Evolutionary conservation across 1,139 yeast species (phyloP), one percentile per base, ranked within the genome.

Genomic region (Yamadazyma diddensiae): DNA sequence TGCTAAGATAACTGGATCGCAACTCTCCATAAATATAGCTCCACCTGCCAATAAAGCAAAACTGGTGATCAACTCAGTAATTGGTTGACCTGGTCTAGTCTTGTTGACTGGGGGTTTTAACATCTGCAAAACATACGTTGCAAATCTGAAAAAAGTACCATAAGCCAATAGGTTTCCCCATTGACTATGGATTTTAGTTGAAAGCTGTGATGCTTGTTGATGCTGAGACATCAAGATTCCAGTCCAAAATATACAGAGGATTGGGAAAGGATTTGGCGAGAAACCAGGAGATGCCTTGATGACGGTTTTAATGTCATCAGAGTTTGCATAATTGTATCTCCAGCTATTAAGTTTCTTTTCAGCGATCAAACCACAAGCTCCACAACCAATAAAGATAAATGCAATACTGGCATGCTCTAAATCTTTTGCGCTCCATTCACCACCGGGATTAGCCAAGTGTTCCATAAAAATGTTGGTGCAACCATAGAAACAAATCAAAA

Each of bases 191-290:
- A 92, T 76, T 21, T 63, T 66, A 1, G 97, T 86, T 2, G 96
- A 79, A 21, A 83, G 70, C 29, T 57, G 65, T 0, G 92, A 79
- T 3, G 90, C 86, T 59, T 92, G 98, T 30, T 79, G 80, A 58
- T 92, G 98, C 57, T 82, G 86, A 2, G 97, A 87, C 98, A 92
- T 92, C 42, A 92, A 69, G n/a, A 82, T 70, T 16, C 98, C 98
- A 1, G 97, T 92, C 95, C 97, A 92, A 59, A 85, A 92, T 24
- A 92, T 84, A 8, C 94, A 87, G 44, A 92, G 73, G 2, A 87
- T 77, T 2, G 98, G 97, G 74, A 92, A 86, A 14, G 97, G 97
- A 53, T 92, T 92, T 31, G 90, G 88, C 3, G 87, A 78, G 52
- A 66, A 83, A 1, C 94, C 94, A 1, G 90, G 88, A 1, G 79